Conservation (phyloP, 805 yeast genomes). For the Saccharomycopsis babjevae region DNA sequence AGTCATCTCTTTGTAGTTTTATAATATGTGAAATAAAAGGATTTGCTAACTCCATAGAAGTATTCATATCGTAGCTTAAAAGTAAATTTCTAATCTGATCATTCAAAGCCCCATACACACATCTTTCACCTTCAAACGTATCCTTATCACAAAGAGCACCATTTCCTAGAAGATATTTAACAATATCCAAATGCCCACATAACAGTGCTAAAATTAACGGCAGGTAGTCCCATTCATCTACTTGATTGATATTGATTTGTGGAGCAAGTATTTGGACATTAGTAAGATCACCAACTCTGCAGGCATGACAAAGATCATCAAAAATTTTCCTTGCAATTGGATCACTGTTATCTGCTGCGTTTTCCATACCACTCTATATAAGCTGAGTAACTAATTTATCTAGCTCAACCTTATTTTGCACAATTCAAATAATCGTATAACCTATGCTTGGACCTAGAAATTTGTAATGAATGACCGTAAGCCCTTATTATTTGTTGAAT, state of each 20-base stretch:
- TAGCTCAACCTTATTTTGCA: no score
- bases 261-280: conserved; percentile 43
- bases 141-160: conserved; percentile 78
- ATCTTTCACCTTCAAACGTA: conserved; percentile 71
- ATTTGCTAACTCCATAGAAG: conserved; percentile 53
- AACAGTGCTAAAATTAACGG: conserved; percentile 65
- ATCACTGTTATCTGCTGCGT: neutral
- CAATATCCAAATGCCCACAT: conserved; percentile 65
- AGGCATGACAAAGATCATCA: conserved; percentile 30
- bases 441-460: no score
- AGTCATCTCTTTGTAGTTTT: conserved; percentile 26
- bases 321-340: neutral
- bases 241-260: conserved; percentile 37
- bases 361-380: neutral
- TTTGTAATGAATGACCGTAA: no score
- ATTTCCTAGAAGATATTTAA: conserved; percentile 44
- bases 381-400: neutral
- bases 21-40: conserved; percentile 69
- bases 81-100: conserved; percentile 52
- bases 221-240: conserved; percentile 66
- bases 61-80: conserved; percentile 53
- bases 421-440: no score
- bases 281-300: conserved; percentile 60
- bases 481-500: no score
- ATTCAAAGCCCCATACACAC: conserved; percentile 69